Evolutionary conservation across 768 basidiomycete genomes (phyloP).

Genomic region (Boletus vinaceobasis): DNA sequence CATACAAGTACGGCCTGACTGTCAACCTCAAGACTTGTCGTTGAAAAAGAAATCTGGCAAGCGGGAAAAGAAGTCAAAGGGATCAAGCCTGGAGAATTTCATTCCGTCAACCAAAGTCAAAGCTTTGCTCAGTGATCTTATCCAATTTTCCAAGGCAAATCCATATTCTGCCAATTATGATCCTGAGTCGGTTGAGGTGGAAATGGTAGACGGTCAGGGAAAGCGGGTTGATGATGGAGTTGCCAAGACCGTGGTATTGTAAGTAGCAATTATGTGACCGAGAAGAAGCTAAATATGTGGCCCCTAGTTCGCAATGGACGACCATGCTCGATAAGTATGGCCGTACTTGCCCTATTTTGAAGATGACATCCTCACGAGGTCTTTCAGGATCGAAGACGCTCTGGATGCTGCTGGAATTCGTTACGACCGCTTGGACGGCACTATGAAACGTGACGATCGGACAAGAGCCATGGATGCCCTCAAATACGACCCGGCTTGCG

Average conservation of each 20-base stretch:
- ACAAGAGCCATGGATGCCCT: conserved; percentile 89
- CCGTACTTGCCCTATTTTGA: neutral
- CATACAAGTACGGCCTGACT: conserved; percentile 74
- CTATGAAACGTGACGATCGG: conserved; percentile 96
- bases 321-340: conserved; percentile 87
- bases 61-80: conserved; percentile 65
- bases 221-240: conserved; percentile 65
- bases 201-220: conserved; percentile 74
- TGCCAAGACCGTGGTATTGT: conserved; percentile 96
- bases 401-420: conserved; percentile 77
- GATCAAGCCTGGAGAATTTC: conserved; percentile 50
- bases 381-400: conserved; percentile 79
- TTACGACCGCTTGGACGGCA: conserved; percentile 92
- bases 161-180: conserved; percentile 88
- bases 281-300: conserved; percentile 13
- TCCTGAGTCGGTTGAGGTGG: conserved; percentile 64
- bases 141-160: conserved; percentile 78
- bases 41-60: conserved; percentile 63
- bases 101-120: conserved; percentile 87
- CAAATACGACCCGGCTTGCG: conserved; percentile 84
- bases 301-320: conserved; percentile 85
- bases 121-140: conserved; percentile 74
- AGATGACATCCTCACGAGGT: neutral
- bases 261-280: conserved; percentile 35
- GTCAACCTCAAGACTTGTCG: conserved; percentile 35